A percentile compares a stretch with the other conserved stretches of the same genome.
Conservation (phyloP, 345 rosid species). For the Pistacia atlantica region DNA sequence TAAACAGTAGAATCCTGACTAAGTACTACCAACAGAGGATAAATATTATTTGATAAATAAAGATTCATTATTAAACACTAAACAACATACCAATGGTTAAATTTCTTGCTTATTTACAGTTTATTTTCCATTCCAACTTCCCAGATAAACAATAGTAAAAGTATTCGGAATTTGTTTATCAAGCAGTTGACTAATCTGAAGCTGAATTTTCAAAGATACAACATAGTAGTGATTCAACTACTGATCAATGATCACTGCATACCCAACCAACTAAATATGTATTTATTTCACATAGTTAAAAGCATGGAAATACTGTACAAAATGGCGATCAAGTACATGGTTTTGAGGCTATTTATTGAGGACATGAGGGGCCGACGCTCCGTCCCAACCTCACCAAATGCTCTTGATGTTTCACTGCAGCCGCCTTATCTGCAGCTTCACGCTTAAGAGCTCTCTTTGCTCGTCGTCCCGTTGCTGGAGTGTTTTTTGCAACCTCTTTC, state of each 20-base stretch:
- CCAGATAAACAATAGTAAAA: neutral
- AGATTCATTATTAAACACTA: too few species aligned
- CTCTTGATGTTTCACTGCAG: conserved; percentile 52
- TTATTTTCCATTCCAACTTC: too few species aligned
- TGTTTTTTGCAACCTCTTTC: conserved; percentile 49
- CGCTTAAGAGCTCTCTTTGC: conserved; percentile 92
- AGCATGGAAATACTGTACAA: conserved; percentile 23
- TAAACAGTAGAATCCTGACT: too few species aligned
- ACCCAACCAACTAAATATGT: conserved; percentile 1
- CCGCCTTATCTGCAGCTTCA: conserved; percentile 90
- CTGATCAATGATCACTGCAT: neutral
- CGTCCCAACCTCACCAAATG: conserved; percentile 32
- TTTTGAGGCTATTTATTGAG: neutral
- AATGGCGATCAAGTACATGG: conserved; percentile 5
- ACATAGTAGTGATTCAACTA: neutral
- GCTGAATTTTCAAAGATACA: neutral
- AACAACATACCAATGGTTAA: neutral
- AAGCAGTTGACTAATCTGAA: neutral
- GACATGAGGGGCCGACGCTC: neutral
- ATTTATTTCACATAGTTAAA: conserved; percentile 17
- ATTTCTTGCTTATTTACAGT: neutral
- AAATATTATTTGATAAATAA: too few species aligned
- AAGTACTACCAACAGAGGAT: too few species aligned
- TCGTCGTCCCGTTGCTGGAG: conserved; percentile 71
- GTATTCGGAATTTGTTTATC: neutral